Base-by-base conservation (phyloP, 345 rosid species). In the Passiflora organensis region DNA sequence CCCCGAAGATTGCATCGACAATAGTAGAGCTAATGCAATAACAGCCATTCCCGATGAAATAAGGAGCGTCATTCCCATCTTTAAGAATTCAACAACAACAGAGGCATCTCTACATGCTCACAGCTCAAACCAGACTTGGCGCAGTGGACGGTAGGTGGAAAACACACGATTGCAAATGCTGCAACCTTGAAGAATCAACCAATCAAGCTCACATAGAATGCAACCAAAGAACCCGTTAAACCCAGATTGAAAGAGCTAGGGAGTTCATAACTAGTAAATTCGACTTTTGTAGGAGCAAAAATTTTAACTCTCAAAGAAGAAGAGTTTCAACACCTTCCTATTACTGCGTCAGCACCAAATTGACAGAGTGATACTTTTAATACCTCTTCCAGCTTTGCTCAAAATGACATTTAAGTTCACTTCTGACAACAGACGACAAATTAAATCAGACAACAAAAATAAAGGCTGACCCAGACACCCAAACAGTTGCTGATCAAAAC, bases 1-100 rank as follows among this genome's bases (percentile, higher is more conserved):
- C 48, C 53, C 71, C 16, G 53, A 69, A 41, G 70, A 70, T 51
- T 67, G 80, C 55, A 77, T 41, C 62, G 78, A 56, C 55, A 81
- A 59, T 48, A 84, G 61, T 25, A 80, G 21, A 74, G 65, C 46
- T 21, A 77, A 59, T 47, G 68, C 45, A 50, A 69, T 37, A 56
- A 58, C 58, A 37, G 64, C 71, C 82, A 62, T 77, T 56, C 61
- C 68, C 60, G 59, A 43, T 37, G 51, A 60, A 50, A 28, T 48
- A 43, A 50, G 18, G 21, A 38, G 64, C 45, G 39, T 58, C 25
- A 44, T 58, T 36, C 25, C 53, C 69, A 54, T 62, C 22, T 53
- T 62, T 56, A 21, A 37, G 32, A 13, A 55, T 25, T 39, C n/a
- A 51, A 25, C 51, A 13, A 37, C 23, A 49, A 48, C 6, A 20